These are phyloP conservation scores for Pythium insidiosum DNA, from an alignment of 352 stramenopile species.

Conservation along the genomic window DNA sequence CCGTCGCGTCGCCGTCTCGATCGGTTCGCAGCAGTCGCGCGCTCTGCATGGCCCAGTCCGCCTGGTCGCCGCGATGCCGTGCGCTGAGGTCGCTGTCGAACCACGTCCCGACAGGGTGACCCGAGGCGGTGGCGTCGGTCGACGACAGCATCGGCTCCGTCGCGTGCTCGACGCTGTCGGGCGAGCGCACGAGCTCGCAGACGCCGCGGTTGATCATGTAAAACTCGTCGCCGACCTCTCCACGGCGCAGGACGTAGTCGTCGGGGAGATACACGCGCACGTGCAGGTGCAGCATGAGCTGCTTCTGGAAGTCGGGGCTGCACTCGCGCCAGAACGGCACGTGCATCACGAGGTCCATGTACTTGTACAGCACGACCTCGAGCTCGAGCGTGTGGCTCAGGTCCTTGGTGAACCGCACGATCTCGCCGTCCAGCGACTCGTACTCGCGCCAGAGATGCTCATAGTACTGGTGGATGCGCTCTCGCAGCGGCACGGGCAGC, in stretches of 20 bases:
- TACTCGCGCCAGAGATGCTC: conserved; percentile 63
- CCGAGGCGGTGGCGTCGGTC: background rate
- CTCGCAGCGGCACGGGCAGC: conserved; percentile 29
- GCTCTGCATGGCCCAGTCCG: background rate
- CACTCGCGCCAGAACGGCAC: conserved; percentile 48
- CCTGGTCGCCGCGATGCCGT: background rate
- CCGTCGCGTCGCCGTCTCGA: background rate
- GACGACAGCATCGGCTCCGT: too few species aligned
- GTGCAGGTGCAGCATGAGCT: conserved; percentile 40
- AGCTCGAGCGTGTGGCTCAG: conserved; percentile 53
- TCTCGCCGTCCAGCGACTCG: conserved; percentile 44
- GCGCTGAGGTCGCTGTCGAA: background rate
- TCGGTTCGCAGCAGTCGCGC: too few species aligned
- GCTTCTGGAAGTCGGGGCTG: conserved; percentile 55
- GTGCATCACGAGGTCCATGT: conserved; percentile 54
- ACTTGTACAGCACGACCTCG: conserved; percentile 69
- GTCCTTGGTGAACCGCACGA: conserved; percentile 41
- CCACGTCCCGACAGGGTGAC: background rate
- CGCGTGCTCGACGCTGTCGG: conserved; percentile 20
- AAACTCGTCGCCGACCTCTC: conserved; percentile 49
- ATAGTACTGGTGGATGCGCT: conserved; percentile 69
- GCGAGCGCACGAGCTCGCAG: conserved; percentile 27
- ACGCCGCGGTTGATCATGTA: conserved; percentile 64
- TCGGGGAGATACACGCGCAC: conserved; percentile 66
- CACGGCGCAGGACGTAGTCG: conserved; percentile 58